Conservation (phyloP, 768 basidiomycete genomes). For the Candolleomyces efflorescens region DNA sequence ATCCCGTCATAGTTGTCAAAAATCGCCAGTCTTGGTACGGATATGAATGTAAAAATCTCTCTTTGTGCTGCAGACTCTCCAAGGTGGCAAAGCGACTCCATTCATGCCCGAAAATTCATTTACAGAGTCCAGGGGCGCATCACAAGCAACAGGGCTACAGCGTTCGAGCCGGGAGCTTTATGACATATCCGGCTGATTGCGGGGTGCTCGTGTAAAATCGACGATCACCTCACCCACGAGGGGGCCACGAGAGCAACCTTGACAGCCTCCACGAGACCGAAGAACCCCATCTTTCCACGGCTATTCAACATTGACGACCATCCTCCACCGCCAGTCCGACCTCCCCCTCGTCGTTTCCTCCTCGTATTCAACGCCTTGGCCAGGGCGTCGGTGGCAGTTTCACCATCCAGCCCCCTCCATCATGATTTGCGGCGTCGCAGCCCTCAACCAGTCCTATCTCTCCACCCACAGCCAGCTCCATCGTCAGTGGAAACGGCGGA, state of each 20-base stretch:
- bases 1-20: no score
- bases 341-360: slow-evolving; percentile 9
- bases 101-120: no score
- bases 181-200: slow-evolving; percentile 3
- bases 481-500: slow-evolving; percentile 46
- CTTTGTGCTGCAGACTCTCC: no score
- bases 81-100: no score
- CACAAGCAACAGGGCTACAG: no score
- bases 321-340: slow-evolving; percentile 12
- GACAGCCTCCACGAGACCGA: slow-evolving; percentile 36
- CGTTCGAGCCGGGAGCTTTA: not conserved
- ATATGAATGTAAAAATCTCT: no score
- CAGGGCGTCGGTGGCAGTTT: not conserved
- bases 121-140: no score
- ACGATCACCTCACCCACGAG: slow-evolving; percentile 34
- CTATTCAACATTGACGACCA: slow-evolving; percentile 15
- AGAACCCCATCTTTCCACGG: slow-evolving; percentile 23
- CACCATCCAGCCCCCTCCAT: not conserved
- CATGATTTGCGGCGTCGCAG: slow-evolving; percentile 13
- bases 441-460: slow-evolving; percentile 7
- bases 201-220: slow-evolving; percentile 13
- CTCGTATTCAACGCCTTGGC: not conserved
- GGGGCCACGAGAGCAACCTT: slow-evolving; percentile 38
- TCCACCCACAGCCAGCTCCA: slow-evolving; percentile 4
- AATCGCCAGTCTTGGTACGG: not conserved